phyloP scores from a whole-genome alignment of 2,329 filamentous ascomycete genomes.

The Xylaria arbuscula region DNA sequence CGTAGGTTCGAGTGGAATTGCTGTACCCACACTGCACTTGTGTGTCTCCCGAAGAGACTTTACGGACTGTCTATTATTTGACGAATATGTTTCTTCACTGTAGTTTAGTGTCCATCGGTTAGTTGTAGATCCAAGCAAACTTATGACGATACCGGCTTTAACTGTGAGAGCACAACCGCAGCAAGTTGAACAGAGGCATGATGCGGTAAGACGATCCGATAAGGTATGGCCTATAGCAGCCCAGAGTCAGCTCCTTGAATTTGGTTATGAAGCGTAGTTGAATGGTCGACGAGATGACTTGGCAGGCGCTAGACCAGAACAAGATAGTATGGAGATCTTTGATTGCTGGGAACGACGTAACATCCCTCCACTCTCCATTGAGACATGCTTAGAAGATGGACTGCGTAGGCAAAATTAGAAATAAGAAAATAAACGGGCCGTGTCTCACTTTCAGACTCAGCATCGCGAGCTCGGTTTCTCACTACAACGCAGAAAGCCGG shows the following conservation, averaged over 20 bases:
- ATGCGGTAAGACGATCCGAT: constrained; percentile 19
- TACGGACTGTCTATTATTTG: background rate
- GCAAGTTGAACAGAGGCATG: constrained; percentile 4
- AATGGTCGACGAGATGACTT: background rate
- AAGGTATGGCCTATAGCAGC: background rate
- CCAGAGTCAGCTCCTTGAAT: constrained; percentile 20
- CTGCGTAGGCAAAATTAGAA: background rate
- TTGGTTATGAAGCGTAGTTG: background rate
- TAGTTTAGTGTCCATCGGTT: background rate
- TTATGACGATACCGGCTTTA: background rate
- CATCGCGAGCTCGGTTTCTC: constrained; percentile 2
- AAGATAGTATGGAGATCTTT: background rate
- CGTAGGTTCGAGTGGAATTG: background rate
- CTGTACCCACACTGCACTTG: background rate
- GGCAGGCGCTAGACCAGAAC: constrained; percentile 5
- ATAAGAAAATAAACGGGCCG: constrained; percentile 1
- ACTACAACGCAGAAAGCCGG: background rate
- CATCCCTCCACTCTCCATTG: background rate
- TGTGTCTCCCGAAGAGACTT: background rate
- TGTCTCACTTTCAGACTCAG: background rate
- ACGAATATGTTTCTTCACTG: background rate
- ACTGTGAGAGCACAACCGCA: background rate
- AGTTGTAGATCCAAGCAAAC: background rate
- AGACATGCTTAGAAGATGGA: background rate
- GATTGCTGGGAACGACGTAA: constrained; percentile 7